Base-by-base conservation (phyloP, 805 yeast genomes). In the Cyberlindnera xylosilytica region DNA sequence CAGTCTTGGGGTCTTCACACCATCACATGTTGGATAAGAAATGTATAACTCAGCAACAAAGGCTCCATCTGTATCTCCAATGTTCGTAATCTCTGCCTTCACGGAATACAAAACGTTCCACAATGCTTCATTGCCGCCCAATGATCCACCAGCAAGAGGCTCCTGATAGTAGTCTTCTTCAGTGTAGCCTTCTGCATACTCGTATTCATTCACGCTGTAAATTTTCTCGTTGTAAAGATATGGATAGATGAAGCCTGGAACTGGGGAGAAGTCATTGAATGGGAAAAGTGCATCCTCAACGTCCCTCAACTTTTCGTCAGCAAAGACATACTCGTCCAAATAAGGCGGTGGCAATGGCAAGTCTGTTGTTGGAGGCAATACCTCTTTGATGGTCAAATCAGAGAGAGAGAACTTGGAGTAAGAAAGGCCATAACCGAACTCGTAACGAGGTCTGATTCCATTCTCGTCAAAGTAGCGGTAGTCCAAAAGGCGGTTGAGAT, bases 381-480 rank as follows among this genome's bases (percentile, higher is more conserved):
- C 62, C 48, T 70, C 71, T 17, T 58, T 57, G 27, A 76, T 70
- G 18, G 67, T 57, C 36, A 77, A 57, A 22, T 57, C 62, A n/a
- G 60, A 51, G 27, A 68, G 46, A 4, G 61, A 47, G 46, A 63
- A 67, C 33, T 64, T 65, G 4, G 83, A 66, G 54, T 76, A 79
- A 1, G 83, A 74, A 35, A 79, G 60, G 8, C 86, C 86, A 62
- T 56, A 77, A 4, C 85, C 86, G 58, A 81, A 81, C 46, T 77
- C 83, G 54, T 60, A 81, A 36, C 83, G 61, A 17, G 84, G 83
- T 48, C 68, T 67, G 33, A 78, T 73, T 42, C 73, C 69, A 46
- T 73, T 68, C 55, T 74, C 74, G 51, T 78, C 82, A 58, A 79
- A 79, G 53, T 70, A 74, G 37, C 78, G 62, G 63, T 81, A 80